A percentile compares a stretch with the other conserved stretches of the same genome.
These are phyloP conservation scores for Tribonema minus DNA, from an alignment of 108 stramenopile genomes.

Conservation along the genomic window DNA sequence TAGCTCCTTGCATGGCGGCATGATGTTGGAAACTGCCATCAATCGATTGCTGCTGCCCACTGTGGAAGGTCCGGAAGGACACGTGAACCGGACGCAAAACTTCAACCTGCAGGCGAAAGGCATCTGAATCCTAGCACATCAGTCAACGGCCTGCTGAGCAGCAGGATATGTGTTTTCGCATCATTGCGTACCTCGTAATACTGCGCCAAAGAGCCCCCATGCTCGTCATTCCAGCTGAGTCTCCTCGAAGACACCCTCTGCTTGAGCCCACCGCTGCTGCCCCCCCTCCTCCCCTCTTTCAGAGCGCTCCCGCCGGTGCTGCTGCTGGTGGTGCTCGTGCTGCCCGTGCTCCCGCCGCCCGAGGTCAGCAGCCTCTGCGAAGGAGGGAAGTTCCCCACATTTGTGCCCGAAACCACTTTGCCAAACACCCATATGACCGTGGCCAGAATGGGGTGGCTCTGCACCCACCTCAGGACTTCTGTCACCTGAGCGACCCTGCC, in stretches of 20 bases:
- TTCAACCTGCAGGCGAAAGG: background rate
- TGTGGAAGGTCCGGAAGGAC: background rate
- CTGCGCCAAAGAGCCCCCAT: slow-evolving; percentile 14
- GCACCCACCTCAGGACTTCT: slow-evolving; percentile 5
- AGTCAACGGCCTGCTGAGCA: no score
- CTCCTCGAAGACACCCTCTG: background rate
- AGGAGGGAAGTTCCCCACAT: background rate
- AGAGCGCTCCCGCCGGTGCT: background rate
- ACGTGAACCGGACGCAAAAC: background rate
- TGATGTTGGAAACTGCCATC: no score
- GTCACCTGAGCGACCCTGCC: background rate
- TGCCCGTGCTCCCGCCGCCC: background rate
- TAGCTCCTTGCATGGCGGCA: no score
- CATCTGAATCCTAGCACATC: background rate
- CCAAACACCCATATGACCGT: slow-evolving; percentile 34
- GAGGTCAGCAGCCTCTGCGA: no score
- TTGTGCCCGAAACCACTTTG: slow-evolving; percentile 4
- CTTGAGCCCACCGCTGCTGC: no score
- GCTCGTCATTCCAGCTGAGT: slow-evolving; percentile 35
- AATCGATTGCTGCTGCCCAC: background rate
- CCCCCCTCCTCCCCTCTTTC: background rate
- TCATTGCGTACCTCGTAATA: slow-evolving; percentile 24
- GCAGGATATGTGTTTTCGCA: no score
- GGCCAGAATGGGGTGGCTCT: slow-evolving; percentile 28
- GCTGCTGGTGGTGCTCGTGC: background rate